Evolutionary conservation across 2,329 filamentous ascomycete genomes (phyloP).

Genomic region (Fusarium metavorans): DNA sequence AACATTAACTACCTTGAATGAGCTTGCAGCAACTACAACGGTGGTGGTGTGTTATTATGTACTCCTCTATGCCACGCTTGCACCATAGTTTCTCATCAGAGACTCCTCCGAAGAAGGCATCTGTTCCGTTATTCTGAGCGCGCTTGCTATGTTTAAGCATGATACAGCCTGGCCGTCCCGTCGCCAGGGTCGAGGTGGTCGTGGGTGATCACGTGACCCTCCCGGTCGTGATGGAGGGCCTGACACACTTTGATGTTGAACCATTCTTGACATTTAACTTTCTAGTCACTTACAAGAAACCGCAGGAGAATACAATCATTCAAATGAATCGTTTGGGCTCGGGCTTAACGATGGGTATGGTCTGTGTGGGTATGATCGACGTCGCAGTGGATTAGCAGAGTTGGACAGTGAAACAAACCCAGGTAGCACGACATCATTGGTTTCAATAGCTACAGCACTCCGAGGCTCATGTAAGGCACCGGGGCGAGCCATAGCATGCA

Average conservation of each 20-base stretch:
- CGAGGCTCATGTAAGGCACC: neutral
- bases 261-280: neutral
- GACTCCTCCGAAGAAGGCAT: neutral
- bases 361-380: neutral
- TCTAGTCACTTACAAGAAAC: neutral
- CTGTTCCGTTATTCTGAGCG: rapidly evolving
- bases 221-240: neutral
- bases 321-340: no score
- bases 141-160: neutral
- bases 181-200: neutral
- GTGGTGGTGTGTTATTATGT: neutral
- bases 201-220: neutral
- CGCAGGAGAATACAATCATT: neutral
- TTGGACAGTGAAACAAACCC: neutral
- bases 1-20: neutral
- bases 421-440: neutral
- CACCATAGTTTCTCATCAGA: neutral
- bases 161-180: neutral
- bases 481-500: neutral
- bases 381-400: neutral
- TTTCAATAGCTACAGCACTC: neutral
- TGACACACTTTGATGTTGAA: neutral
- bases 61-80: neutral
- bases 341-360: neutral
- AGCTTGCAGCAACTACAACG: neutral